Base-by-base conservation (phyloP, 1,139 yeast genomes). In the Debaryomycetaceae sp. region DNA sequence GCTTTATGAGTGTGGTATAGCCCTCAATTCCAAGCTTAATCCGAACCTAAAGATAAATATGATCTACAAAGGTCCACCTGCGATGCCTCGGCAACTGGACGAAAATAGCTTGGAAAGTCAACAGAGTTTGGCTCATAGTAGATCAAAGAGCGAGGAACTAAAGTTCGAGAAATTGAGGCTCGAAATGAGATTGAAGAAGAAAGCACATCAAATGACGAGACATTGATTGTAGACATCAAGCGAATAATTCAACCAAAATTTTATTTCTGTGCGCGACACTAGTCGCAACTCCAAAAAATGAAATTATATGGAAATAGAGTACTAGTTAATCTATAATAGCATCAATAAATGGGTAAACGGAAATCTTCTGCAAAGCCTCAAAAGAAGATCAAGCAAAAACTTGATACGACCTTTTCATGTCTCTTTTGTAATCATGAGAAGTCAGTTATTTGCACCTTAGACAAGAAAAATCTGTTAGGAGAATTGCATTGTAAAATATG, bases 401-500 rank as follows among this genome's bases (percentile, higher is more conserved):
- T 93, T 53, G 96, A 90, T 47, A 81, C 91, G 6, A 81, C 88
- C 45, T 93, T 93, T 69, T 84, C 95, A 39, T 93, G 99, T 68
- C 71, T 93, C 49, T 93, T 93, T 64, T 93, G 99, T 67, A 93
- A 93, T 65, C 99, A 93, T 68, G 99, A 93, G 61, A 85, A 85
- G 54, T 85, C 97, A 1, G 96, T 93, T 42, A 78, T 86, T 41
- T 91, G 98, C 62, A 80, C 87, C 6, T 68, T 93, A 63, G 99
- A 93, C 63, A 93, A 89, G 68, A 88, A 86, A 64, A 78, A 85
- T 52, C 84, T 88, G 46, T 78, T 93, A 41, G 99, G 99, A 17
- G 83, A 87, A 36, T 69, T 93, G 49, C 83, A 81, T 50, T 93
- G 99, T 65, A 93, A 93, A 63, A 87, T 91, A 27, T 93, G 99